These are phyloP conservation scores for Plantago coronopus DNA, from an alignment of 305 asterid species.

Conservation along the genomic window DNA sequence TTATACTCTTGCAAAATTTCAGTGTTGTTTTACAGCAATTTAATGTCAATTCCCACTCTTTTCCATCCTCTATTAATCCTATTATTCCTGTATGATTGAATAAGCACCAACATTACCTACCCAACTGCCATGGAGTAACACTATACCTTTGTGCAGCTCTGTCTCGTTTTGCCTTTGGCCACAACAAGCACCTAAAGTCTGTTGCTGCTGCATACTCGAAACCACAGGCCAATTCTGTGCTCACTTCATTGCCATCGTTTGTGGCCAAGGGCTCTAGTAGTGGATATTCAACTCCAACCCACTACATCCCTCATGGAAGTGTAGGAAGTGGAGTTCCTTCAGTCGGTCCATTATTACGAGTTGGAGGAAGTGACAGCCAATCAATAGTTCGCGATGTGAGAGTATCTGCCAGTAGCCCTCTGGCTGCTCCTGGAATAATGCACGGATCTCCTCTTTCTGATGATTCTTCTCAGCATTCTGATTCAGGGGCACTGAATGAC, in stretches of 20 bases:
- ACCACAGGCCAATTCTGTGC: conserved; percentile 72
- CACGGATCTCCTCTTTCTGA: conserved; percentile 98
- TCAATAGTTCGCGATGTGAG: conserved; percentile 69
- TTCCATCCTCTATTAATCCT: not conserved
- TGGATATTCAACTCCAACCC: conserved; percentile 85
- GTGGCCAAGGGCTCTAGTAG: conserved; percentile 67
- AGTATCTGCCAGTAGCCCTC: conserved; percentile 85
- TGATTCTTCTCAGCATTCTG: conserved; percentile 93
- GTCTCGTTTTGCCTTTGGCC: conserved; percentile 95
- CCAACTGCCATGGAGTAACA: conserved; percentile 9
- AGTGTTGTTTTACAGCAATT: not conserved
- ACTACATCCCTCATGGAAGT: conserved; percentile 67
- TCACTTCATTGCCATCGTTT: conserved; percentile 80
- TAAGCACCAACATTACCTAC: not conserved
- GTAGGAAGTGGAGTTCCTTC: conserved; percentile 66
- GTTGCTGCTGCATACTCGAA: conserved; percentile 91
- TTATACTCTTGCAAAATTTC: conserved; percentile 8
- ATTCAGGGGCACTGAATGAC: conserved; percentile 73
- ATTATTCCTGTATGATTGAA: conserved; percentile 1
- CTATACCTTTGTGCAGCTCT: conserved; percentile 59
- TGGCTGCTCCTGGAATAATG: conserved; percentile 78
- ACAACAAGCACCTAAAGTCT: conserved; percentile 82
- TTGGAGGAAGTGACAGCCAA: conserved; percentile 53
- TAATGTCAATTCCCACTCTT: conserved; percentile 5
- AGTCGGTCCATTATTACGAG: conserved; percentile 59